These are phyloP conservation scores for Chytriomyces hyalinus DNA, from an alignment of 192 early-diverging fungal genomes.

Conservation along the genomic window DNA sequence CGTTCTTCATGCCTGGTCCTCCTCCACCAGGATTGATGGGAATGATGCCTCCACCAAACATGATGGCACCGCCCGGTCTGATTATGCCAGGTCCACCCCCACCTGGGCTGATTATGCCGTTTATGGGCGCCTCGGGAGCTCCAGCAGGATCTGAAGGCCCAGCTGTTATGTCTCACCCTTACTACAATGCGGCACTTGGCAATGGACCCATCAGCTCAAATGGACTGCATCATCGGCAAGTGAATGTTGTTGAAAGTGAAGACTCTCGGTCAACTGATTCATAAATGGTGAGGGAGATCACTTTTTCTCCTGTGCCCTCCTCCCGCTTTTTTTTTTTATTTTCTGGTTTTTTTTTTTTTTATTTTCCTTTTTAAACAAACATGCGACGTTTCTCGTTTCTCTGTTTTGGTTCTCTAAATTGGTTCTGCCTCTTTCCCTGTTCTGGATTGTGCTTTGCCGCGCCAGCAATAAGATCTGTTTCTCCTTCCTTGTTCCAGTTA, in stretches of 20 bases:
- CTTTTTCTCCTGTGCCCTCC: not conserved
- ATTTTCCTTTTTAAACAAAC: not conserved
- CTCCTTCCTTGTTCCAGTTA: too few relatives aligned
- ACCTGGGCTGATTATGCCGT: conserved; percentile 27
- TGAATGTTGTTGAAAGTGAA: not conserved
- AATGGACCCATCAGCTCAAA: not conserved
- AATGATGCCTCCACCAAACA: not conserved
- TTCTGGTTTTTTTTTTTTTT: not conserved
- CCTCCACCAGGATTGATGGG: conserved; percentile 12
- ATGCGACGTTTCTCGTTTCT: too few relatives aligned
- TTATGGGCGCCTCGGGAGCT: not conserved
- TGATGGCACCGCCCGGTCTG: not conserved
- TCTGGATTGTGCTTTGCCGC: too few relatives aligned
- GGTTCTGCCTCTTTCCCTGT: too few relatives aligned
- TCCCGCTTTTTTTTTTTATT: not conserved
- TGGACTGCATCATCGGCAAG: not conserved
- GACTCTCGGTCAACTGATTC: not conserved
- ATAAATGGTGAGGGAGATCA: not conserved
- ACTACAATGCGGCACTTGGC: not conserved
- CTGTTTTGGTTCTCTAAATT: too few relatives aligned
- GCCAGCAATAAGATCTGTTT: too few relatives aligned
- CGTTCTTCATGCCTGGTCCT: not conserved
- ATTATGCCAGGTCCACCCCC: conserved; percentile 11
- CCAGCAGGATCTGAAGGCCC: too few relatives aligned
- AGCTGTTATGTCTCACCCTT: not conserved